Evolutionary conservation across 768 basidiomycete species (phyloP), one percentile per base, ranked within the genome.

Genomic region (Tylopilus felleus): DNA sequence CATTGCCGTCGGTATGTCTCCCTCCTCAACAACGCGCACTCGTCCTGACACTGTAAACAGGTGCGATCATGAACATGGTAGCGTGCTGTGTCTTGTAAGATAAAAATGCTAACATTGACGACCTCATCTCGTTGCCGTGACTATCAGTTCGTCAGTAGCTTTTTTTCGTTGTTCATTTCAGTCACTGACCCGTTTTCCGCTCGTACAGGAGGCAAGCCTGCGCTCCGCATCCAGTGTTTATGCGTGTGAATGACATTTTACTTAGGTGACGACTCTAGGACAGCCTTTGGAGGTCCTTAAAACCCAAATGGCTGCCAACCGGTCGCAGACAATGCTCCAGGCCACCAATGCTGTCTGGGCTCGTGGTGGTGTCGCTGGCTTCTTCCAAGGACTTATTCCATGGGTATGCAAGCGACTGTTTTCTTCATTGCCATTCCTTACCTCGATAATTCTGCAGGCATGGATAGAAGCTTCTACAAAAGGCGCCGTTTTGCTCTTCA

Each of bases 381-480:
- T 96, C 77, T 99, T 91, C 75, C 97, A 99, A 73, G 97, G 97
- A 60, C 83, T 99, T 56, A 98, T 98, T 68, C 97, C 97, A 66
- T 99, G 97, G 96, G 94, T 93, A 64, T 56, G 85, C 64, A 53
- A 42, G 38, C 56, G 48, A 51, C 42, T 29, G 17, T 43, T 49
- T 31, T 19, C 21, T n/a, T 45, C 1, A 22, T 42, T 35, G 36
- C 17, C 8, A 5, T 47, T 19, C 10, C 45, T 59, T 28, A 58
- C 40, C 16, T 41, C 2, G 14, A 1, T 5, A 27, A 33, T 48
- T 38, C 42, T 16, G 14, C 58, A 97, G 94, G 97, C 97, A 35
- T 98, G 97, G 97, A 96, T 99, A 64, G 97, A 99, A 71, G 97
- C 97, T 10, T 97, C 95, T 5, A 98, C 97, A 0, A 99, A 99